Evolutionary conservation across 108 stramenopile species (phyloP), one percentile per base, ranked within the genome.

Genomic region (Cyclotella cryptica): DNA sequence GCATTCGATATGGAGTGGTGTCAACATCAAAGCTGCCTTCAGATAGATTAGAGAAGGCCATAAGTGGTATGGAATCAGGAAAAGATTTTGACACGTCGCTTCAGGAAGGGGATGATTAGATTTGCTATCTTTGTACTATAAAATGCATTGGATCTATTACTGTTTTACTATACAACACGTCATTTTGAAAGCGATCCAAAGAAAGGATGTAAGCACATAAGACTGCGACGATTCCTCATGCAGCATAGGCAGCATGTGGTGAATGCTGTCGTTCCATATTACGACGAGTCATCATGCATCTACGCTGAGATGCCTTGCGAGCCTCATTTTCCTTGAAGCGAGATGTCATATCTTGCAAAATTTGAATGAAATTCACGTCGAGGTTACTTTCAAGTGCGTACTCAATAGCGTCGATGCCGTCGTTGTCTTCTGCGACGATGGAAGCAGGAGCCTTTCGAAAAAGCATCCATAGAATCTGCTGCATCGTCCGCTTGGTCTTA

Each of bases 11-110:
- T 75, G 95, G 95, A 0, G 62, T 61, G 27, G 77, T 92, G 22
- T 80, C 84, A 18, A 75, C 91, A 13, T 85, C 90, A 9, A 83
- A 80, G 57, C 70, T 96, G 35, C 94, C 93, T 10, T 92, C 90
- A 11, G 44, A 63, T 44, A 80, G 89, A 72, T 78, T 94, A 17
- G 81, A 90, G 53, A 52, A 65, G 64, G 93, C 93, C 22, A 47
- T 94, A 9, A 51, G 22, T 30, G 76, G 73, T 47, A 77, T 84
- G 67, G 66, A 69, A 52, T 71, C 67, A 3, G 83, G 83, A 3
- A 45, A 72, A 62, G 83, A 84, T 40, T 84, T 84, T 70, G 83
- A 84, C 47, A 19, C 77, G 21, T 65, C 72, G 10, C 59, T 77
- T 24, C 70, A 75, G 35, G 71, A 76, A 71, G 72, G 64, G 55